Conservation (phyloP, 2,329 filamentous ascomycete species). For the Fusarium coffeatum region DNA sequence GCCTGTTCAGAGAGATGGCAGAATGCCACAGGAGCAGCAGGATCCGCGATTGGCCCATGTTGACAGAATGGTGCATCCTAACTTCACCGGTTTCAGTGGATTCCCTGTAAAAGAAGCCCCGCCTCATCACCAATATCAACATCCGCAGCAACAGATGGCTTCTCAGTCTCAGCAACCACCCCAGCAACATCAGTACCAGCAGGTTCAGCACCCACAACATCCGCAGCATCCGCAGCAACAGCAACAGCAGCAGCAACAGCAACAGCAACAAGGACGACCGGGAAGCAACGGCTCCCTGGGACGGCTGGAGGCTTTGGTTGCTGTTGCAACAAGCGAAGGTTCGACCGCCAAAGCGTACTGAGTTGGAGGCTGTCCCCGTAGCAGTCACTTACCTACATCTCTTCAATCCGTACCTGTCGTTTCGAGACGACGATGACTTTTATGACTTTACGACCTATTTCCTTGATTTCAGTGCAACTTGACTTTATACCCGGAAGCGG, state of each 20-base stretch:
- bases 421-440: constrained; percentile 38
- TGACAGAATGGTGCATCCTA: constrained; percentile 69
- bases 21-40: constrained; percentile 42
- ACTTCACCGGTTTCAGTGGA: constrained; percentile 63
- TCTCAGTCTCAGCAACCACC: constrained; percentile 33
- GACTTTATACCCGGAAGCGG: constrained; percentile 33
- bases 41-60: constrained; percentile 58
- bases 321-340: constrained; percentile 59
- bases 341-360: constrained; percentile 57
- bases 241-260: constrained; percentile 42
- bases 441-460: constrained; percentile 43
- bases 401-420: background rate
- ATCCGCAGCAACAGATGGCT: constrained; percentile 9
- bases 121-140: constrained; percentile 45
- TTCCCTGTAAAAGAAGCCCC: constrained; percentile 57
- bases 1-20: constrained; percentile 53
- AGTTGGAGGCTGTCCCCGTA: background rate
- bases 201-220: constrained; percentile 24
- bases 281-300: constrained; percentile 51
- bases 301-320: constrained; percentile 57
- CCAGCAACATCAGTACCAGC: constrained; percentile 30
- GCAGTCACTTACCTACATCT: background rate
- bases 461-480: constrained; percentile 9
- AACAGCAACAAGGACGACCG: constrained; percentile 47
- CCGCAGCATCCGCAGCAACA: constrained; percentile 32